Conservation (phyloP, 1,139 yeast species). For the Debaryomycetaceae sp. region DNA sequence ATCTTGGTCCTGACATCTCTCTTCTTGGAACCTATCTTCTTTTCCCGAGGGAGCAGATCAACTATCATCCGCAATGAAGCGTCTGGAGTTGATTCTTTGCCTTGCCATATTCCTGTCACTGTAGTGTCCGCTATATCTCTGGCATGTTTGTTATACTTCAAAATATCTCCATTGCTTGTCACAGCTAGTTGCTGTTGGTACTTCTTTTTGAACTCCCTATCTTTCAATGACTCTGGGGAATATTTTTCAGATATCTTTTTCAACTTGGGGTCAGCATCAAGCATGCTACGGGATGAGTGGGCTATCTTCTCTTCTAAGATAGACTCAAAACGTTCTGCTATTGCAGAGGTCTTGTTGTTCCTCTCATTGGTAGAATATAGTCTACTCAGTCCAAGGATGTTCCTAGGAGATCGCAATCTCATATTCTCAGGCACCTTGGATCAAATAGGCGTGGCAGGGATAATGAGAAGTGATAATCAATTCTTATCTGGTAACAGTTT, state of each 20-base stretch:
- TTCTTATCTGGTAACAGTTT: no score
- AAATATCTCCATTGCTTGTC: constrained; percentile 26
- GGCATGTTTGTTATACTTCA: constrained; percentile 43
- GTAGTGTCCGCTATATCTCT: constrained; percentile 46
- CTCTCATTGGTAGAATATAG: not conserved
- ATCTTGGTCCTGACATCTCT: constrained; percentile 1
- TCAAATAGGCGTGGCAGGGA: no score
- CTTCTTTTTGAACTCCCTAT: constrained; percentile 11
- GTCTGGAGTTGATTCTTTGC: constrained; percentile 52
- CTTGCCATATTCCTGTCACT: constrained; percentile 62
- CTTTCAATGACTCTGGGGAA: constrained; percentile 8
- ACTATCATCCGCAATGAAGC: constrained; percentile 59
- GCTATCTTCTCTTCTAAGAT: constrained; percentile 26
- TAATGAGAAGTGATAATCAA: no score
- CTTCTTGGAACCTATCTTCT: constrained; percentile 18
- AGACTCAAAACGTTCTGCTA: constrained; percentile 23
- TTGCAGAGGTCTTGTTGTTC: constrained; percentile 14
- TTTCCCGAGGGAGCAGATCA: constrained; percentile 44
- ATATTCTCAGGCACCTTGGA: no score
- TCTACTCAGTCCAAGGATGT: not conserved
- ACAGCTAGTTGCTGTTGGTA: constrained; percentile 21
- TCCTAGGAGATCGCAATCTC: no score
- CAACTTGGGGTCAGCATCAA: constrained; percentile 19
- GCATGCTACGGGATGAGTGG: constrained; percentile 7
- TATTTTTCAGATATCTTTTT: constrained; percentile 10